Evolutionary conservation across 2,329 filamentous ascomycete species (phyloP).

Genomic region (Epichloe gansuensis): DNA sequence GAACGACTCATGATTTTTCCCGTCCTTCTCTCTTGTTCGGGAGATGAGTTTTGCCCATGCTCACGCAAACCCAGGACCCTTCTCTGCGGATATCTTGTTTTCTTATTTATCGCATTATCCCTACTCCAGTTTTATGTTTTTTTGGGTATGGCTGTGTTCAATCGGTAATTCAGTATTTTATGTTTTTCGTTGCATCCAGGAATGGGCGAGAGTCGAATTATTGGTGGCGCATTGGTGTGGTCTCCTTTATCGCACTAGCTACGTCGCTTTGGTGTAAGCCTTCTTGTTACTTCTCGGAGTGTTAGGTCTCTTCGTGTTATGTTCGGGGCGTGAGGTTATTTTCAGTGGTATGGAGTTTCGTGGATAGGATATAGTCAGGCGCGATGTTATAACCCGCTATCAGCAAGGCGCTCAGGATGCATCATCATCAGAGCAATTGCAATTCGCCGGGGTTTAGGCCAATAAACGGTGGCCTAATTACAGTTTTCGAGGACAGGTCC

Average conservation of each 20-base stretch:
- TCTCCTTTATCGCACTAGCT: neutral
- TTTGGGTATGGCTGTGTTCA: no score
- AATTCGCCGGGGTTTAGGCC: neutral
- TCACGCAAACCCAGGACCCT: neutral
- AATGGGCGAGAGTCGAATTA: neutral
- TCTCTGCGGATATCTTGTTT: no score
- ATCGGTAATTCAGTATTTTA: neutral
- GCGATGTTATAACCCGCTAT: neutral
- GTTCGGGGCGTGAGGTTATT: neutral
- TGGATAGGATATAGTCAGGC: neutral
- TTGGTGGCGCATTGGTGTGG: neutral
- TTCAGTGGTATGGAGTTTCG: neutral
- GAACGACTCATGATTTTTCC: no score
- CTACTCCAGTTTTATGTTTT: no score
- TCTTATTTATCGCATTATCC: no score
- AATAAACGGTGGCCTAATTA: neutral
- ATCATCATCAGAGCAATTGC: neutral
- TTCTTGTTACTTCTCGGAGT: no score
- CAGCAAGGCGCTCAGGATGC: neutral
- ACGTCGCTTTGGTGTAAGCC: neutral
- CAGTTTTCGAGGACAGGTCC: neutral
- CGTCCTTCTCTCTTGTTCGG: neutral
- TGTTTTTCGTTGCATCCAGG: neutral
- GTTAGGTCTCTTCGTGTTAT: no score
- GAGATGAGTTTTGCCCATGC: neutral